phyloP scores from a whole-genome alignment of 352 stramenopile genomes.

The Phytophthora sp. region DNA sequence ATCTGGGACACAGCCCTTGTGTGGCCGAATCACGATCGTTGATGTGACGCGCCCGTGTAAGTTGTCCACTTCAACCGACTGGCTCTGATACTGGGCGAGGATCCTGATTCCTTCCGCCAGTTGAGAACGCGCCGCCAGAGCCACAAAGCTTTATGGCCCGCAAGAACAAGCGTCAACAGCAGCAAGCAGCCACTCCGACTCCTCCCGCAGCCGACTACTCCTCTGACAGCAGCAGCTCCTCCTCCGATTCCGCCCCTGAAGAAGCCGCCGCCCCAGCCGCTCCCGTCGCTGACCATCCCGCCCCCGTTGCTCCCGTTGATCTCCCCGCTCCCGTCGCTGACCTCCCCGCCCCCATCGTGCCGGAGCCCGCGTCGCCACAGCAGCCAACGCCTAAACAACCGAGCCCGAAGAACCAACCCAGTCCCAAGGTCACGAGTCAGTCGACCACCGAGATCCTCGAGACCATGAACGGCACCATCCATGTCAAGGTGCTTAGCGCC shows the following conservation, averaged over 20 bases:
- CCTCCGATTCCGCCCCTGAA: constrained; percentile 27
- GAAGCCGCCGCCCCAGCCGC: too few relatives aligned
- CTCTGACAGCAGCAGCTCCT: constrained; percentile 27
- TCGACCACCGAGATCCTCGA: constrained; percentile 6
- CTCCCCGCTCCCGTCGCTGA: constrained; percentile 15
- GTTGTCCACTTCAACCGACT: too few relatives aligned
- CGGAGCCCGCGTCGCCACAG: constrained; percentile 11
- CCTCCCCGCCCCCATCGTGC: constrained; percentile 3
- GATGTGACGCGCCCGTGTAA: too few relatives aligned
- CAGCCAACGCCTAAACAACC: constrained; percentile 27
- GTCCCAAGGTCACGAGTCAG: constrained; percentile 9
- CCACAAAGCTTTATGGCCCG: constrained; percentile 41
- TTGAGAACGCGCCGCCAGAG: constrained; percentile 32
- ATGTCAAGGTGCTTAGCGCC: constrained; percentile 72
- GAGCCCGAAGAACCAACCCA: constrained; percentile 8
- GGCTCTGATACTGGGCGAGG: neutral
- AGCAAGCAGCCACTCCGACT: constrained; percentile 18
- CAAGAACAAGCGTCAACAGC: constrained; percentile 38
- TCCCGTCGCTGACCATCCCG: constrained; percentile 2
- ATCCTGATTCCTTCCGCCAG: constrained; percentile 35
- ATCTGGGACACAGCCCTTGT: too few relatives aligned
- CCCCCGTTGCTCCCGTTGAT: too few relatives aligned
- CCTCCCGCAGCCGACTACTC: constrained; percentile 5
- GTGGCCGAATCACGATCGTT: too few relatives aligned
- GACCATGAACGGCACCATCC: constrained; percentile 68